Evolutionary conservation across 108 stramenopile species (phyloP), one percentile per base, ranked within the genome.

Genomic region (Pelagomonas calceolata): DNA sequence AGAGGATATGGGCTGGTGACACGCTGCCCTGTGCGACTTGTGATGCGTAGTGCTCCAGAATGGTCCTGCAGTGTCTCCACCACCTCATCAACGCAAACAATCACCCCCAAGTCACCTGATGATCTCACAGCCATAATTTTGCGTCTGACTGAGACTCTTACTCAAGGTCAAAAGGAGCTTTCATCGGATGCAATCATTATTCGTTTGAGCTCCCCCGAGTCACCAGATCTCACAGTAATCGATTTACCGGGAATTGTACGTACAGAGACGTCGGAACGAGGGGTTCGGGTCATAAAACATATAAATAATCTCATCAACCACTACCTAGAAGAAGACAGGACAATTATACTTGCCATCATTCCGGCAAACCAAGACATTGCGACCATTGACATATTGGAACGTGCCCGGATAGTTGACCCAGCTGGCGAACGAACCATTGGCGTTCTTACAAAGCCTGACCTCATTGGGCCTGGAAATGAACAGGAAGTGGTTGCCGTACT

Each of bases 231-330:
- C 64, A 91, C 92, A 30, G 79, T 95, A 35, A 80, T 95, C 26
- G 94, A 95, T 70, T 77, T 95, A n/a, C 94, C 94, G 0, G 94
- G 94, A 17, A 75, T 92, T 37, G 90, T 92, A 0, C 88, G 89
- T 30, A 86, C 83, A 34, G 76, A 75, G 4, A 81, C 76, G 30
- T 51, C 67, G 64, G 78, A 81, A 10, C 88, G 92, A 76, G 83
- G 80, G 33, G 70, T 66, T 31, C 51, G 67, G 32, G 69, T 89
- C 35, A 67, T 85, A 46, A 68, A 74, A 36, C 79, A 91, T 60
- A 83, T 94, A 36, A 78, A 89, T 63, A 72, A 71, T n/a, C 76
- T 94, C 29, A 76, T 92, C 63, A 75, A 90, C 30, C 68, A 81
- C 31, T 92, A 91, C 63, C 75, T 91, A 18, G 26, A 68, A 46